Percentiles rank a stretch among this genome's conserved stretches.
These are phyloP conservation scores for Knufia fluminis DNA, from an alignment of 2,329 filamentous ascomycete species.

Conservation along the genomic window DNA sequence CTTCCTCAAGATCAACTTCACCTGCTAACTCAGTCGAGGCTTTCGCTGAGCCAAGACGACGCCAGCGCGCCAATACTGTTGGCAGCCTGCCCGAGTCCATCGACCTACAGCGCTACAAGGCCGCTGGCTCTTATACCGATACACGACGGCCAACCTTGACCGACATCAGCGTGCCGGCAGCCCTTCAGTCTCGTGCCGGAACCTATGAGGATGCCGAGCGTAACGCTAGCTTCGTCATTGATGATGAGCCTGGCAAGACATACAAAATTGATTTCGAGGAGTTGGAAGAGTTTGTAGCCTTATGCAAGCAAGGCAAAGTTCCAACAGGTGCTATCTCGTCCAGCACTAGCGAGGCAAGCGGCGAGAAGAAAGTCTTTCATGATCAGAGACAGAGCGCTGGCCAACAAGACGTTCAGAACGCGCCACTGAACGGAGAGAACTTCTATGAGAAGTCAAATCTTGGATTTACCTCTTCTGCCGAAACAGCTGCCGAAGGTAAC, in stretches of 20 bases:
- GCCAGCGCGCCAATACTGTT: conserved; percentile 62
- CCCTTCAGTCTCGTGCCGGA: conserved; percentile 42
- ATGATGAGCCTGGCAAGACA: conserved; percentile 66
- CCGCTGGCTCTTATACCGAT: conserved; percentile 32
- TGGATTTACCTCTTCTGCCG: conserved; percentile 16
- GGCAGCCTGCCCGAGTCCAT: conserved; percentile 41
- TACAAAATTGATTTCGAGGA: conserved; percentile 86
- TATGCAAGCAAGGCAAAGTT: conserved; percentile 45
- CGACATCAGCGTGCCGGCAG: conserved; percentile 42
- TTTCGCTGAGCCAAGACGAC: conserved; percentile 81
- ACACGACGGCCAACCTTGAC: conserved; percentile 49
- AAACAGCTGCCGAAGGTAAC: conserved; percentile 22
- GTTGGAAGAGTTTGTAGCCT: conserved; percentile 78
- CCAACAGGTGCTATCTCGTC: conserved; percentile 15
- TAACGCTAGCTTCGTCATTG: conserved; percentile 81
- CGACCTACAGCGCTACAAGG: conserved; percentile 20
- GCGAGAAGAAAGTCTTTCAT: conserved; percentile 48
- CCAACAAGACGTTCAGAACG: conserved; percentile 30
- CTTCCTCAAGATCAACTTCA: conserved; percentile 61
- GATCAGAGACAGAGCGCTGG: conserved; percentile 43
- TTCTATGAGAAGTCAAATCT: conserved; percentile 20
- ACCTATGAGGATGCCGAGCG: conserved; percentile 54
- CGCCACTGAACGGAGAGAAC: conserved; percentile 23
- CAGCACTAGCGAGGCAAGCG: conserved; percentile 33
- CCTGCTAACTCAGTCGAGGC: conserved; percentile 97